Evolutionary conservation across 2,329 filamentous ascomycete species (phyloP).

Genomic region (Clarireedia sp.): DNA sequence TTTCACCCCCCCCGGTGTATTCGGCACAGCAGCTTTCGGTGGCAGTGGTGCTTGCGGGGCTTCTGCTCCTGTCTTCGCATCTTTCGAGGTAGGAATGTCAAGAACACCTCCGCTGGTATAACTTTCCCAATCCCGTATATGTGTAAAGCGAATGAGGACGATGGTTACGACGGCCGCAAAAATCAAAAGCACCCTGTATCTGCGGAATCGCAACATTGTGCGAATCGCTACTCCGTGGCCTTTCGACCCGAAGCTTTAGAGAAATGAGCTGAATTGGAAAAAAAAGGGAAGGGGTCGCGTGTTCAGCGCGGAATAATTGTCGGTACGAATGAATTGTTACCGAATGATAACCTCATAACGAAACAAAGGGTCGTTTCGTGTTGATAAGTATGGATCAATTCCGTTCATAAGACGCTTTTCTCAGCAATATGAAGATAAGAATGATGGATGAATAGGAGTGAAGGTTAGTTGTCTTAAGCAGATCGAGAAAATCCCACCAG

Average conservation of each 20-base stretch:
- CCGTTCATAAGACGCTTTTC: background rate
- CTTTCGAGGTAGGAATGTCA: constrained; percentile 7
- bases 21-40: background rate
- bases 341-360: constrained; percentile 3
- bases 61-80: background rate
- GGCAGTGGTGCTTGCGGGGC: background rate
- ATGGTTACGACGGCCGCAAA: constrained; percentile 17
- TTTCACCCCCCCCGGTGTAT: background rate
- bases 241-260: constrained; percentile 1
- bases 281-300: background rate
- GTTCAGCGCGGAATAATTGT: constrained; percentile 1
- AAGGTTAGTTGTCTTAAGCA: no score
- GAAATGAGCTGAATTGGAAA: background rate
- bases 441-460: background rate
- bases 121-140: constrained; percentile 14
- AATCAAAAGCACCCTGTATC: constrained; percentile 49
- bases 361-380: background rate
- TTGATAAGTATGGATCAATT: background rate
- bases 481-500: no score
- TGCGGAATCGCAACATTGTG: constrained; percentile 49
- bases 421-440: background rate
- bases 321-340: background rate
- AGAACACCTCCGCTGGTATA: constrained; percentile 7
- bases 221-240: constrained; percentile 5
- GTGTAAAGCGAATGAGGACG: constrained; percentile 17